Evolutionary conservation across 495 filamentous ascomycete genomes (phyloP), one percentile per base, ranked within the genome.

Genomic region (Neurospora sp.): DNA sequence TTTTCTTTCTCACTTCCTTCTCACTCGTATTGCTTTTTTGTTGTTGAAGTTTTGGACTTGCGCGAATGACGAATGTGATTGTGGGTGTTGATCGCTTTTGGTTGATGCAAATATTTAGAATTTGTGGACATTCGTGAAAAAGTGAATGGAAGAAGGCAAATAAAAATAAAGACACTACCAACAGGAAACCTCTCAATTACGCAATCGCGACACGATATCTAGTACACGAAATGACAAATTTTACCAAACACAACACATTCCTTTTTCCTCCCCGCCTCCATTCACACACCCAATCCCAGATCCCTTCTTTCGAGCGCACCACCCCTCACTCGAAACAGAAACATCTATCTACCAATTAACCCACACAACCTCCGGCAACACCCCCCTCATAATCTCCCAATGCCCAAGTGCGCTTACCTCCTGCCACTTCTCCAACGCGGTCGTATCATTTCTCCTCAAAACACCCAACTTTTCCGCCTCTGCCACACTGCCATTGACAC

Each of bases 321-420:
- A n/a, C n/a, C n/a, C n/a, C n/a, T n/a, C n/a, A n/a, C n/a, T n/a
- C n/a, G n/a, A n/a, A n/a, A n/a, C n/a, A 38, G 35, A 41, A n/a
- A 31, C 27, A 35, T n/a, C n/a, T 42, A 11, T 20, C 89, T 82
- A 98, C 93, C 94, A 98, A 72, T 88, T 88, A 85, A 96, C 91
- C 96, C 96, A 99, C 6, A 98, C 90, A 27, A 80, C 79, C 72
- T 83, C 86, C 14, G 95, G 94, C 71, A 98, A 71, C 7, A 97
- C 94, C 7, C 83, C 90, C 79, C 96, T 87, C 92, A 98, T 99
- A 44, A 99, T 90, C 27, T 83, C 81, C 96, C 96, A 99, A 83
- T 99, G 96, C 48, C 91, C 90, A 40, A 92, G 74, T 5, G 95
- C 95, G 73, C 90, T 92, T 70, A 85, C 83, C 78, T 89, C 86